A percentile compares a stretch with the other conserved stretches of the same genome.
Conservation (phyloP, 352 stramenopile genomes). For the Phytophthora fragariae region DNA sequence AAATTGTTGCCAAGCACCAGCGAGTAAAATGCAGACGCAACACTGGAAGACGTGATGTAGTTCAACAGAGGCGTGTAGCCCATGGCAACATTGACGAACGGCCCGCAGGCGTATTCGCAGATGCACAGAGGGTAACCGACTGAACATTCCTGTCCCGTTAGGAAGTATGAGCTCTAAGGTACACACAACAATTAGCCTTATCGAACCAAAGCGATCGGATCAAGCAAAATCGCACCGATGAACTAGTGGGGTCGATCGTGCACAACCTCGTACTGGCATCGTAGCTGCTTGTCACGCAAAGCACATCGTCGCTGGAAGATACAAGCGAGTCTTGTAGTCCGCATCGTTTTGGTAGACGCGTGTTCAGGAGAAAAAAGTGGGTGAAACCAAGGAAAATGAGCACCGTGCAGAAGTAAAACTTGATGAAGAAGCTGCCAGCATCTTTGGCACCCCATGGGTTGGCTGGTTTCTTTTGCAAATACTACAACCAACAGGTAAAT, state of each 20-base stretch:
- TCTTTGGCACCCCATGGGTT: constrained; percentile 81
- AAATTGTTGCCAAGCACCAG: constrained; percentile 48
- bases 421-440: constrained; percentile 87
- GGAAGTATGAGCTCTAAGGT: constrained; percentile 56
- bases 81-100: constrained; percentile 51
- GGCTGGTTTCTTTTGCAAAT: constrained; percentile 77
- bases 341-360: constrained; percentile 63
- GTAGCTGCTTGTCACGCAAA: constrained; percentile 49
- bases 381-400: constrained; percentile 67
- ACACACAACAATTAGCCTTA: background rate
- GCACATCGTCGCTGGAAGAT: constrained; percentile 16
- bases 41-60: constrained; percentile 35
- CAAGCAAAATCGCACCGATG: constrained; percentile 42
- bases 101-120: constrained; percentile 66
- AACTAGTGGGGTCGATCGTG: constrained; percentile 34
- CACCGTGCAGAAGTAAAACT: constrained; percentile 86
- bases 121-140: constrained; percentile 69
- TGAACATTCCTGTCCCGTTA: constrained; percentile 40
- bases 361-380: constrained; percentile 67
- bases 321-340: constrained; percentile 52
- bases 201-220: background rate
- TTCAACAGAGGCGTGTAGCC: constrained; percentile 56
- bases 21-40: constrained; percentile 45
- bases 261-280: constrained; percentile 42
- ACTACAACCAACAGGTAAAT: constrained; percentile 25